Conservation (phyloP, 2,329 filamentous ascomycete species). For the Dothideomycetes sp. region DNA sequence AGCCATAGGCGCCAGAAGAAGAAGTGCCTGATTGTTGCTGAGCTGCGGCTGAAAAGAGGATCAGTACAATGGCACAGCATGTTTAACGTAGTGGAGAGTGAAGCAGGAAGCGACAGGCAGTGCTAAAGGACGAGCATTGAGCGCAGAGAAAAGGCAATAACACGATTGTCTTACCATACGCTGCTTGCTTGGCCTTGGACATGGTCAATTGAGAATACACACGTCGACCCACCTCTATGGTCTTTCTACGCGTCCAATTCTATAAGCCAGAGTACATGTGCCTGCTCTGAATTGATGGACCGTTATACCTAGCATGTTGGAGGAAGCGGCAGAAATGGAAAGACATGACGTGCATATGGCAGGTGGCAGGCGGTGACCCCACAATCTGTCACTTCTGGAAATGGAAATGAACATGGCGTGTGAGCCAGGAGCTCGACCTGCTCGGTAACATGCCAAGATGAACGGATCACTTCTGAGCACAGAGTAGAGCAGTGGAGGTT, state of each 20-base stretch:
- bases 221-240: too few relatives aligned
- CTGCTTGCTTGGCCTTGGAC: constrained; percentile 23
- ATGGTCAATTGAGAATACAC: constrained; percentile 10
- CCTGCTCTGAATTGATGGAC: too few relatives aligned
- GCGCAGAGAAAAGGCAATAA: background rate
- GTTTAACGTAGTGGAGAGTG: too few relatives aligned
- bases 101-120: background rate
- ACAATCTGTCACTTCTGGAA: background rate
- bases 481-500: background rate
- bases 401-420: too few relatives aligned
- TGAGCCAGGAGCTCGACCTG: too few relatives aligned
- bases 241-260: too few relatives aligned
- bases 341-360: background rate
- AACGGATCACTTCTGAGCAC: background rate
- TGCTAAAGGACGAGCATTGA: too few relatives aligned
- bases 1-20: background rate
- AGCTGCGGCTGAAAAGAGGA: background rate
- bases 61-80: background rate
- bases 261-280: too few relatives aligned
- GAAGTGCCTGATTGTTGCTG: background rate
- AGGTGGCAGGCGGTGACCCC: background rate
- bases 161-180: constrained; percentile 8
- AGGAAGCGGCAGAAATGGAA: background rate
- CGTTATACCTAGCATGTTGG: background rate
- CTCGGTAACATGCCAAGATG: too few relatives aligned